Evolutionary conservation across 164 flowering plant genomes (phyloP), one percentile per base, ranked within the genome.

Genomic region (Aristolochia contorta): DNA sequence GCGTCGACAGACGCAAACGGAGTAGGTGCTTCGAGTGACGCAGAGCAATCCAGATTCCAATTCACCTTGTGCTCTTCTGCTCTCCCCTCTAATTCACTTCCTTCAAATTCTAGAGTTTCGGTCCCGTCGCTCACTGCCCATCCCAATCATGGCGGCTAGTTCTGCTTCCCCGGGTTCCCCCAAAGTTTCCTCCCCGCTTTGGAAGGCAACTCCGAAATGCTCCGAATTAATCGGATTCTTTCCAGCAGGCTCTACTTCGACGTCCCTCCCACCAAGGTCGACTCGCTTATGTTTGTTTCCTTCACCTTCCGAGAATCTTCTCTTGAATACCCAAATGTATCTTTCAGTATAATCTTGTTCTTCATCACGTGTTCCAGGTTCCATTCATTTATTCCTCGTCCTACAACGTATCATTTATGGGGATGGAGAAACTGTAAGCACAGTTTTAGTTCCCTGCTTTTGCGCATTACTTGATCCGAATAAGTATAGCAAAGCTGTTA

Each of bases 201-300:
- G 30, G 56, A 13, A 21, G 13, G 49, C 57, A 80, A 69, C 23
- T 61, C 65, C 4, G 82, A 74, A 60, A 51, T 78, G 46, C 75
- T 72, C 18, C 76, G 85, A 46, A 70, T 78, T 47, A 69, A 73
- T 56, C 87, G 89, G 12, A 77, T 92, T 49, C 82, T 82, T 61
- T 80, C 93, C 7, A 85, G 85, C 82, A 92, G 87, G 72, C 96
- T 92, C 65, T 92, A 86, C 75, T 78, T 85, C 70, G 85, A 85
- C 57, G 76, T 87, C 19, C 80, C 84, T 65, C 68, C 25, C 54
- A 62, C 80, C 47, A 92, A 87, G 82, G 96, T 84, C 51, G 25
- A n/a, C 9, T 23, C 27, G 15, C 56, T 7, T 54, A 54, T 20
- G 56, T 20, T 25, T 57, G n/a, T 52, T 59, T 69, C 12, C 14